These are phyloP conservation scores for Trichoderma sp. DNA, from an alignment of 2,329 filamentous ascomycete genomes.

Conservation along the genomic window DNA sequence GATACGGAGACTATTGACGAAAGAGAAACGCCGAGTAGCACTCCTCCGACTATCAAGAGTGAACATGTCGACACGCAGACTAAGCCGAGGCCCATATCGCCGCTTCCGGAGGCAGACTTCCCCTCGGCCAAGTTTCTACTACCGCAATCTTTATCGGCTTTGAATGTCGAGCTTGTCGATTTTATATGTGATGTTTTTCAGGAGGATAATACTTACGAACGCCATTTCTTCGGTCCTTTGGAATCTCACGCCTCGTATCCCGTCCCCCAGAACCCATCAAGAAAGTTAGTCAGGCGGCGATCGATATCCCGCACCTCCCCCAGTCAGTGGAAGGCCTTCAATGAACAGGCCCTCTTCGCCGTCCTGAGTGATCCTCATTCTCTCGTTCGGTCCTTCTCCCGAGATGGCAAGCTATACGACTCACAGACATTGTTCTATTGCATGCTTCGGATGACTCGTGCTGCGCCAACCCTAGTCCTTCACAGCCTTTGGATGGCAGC, in stretches of 20 bases:
- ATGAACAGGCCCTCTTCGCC: slow-evolving; percentile 65
- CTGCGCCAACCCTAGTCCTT: slow-evolving; percentile 59
- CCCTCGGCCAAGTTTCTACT: slow-evolving; percentile 35
- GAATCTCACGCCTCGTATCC: slow-evolving; percentile 24
- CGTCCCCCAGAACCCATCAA: slow-evolving; percentile 20
- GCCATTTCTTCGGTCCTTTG: slow-evolving; percentile 46
- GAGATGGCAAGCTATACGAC: slow-evolving; percentile 54
- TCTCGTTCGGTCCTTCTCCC: slow-evolving; percentile 58
- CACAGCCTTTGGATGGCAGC: slow-evolving; percentile 66
- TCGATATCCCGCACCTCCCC: slow-evolving; percentile 22
- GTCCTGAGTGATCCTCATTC: slow-evolving; percentile 60
- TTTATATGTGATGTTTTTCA: slow-evolving; percentile 63
- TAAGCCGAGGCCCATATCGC: slow-evolving; percentile 4
- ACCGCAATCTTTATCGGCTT: slow-evolving; percentile 57
- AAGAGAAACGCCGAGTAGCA: slow-evolving; percentile 17
- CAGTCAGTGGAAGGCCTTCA: slow-evolving; percentile 60
- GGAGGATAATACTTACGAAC: slow-evolving; percentile 56
- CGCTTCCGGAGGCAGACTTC: background rate
- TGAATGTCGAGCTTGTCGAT: slow-evolving; percentile 59
- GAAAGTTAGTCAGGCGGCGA: slow-evolving; percentile 22
- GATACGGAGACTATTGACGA: slow-evolving; percentile 27
- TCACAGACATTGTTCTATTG: slow-evolving; percentile 65
- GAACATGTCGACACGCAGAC: background rate
- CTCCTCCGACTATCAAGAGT: slow-evolving; percentile 31
- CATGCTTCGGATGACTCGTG: slow-evolving; percentile 60